These are phyloP conservation scores for Umbelopsis sp. DNA, from an alignment of 371 early-diverging fungal genomes.

Conservation along the genomic window DNA sequence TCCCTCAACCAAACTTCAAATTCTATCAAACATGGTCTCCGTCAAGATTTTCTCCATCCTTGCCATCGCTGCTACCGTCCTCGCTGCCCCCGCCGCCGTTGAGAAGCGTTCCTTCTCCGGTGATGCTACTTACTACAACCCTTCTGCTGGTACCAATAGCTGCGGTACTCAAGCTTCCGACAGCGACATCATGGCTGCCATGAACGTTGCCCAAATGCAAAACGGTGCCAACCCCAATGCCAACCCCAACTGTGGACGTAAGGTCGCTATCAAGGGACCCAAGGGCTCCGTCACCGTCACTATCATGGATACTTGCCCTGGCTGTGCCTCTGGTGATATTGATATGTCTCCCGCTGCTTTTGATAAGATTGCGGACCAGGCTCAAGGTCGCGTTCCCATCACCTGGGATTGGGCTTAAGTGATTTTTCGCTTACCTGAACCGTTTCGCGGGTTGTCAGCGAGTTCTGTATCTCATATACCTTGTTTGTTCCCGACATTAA, in stretches of 20 bases:
- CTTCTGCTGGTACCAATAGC: constrained; percentile 34
- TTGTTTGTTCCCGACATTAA: background rate
- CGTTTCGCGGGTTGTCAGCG: constrained; percentile 5
- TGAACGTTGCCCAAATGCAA: constrained; percentile 31
- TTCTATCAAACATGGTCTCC: constrained; percentile 8
- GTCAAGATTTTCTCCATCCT: constrained; percentile 7
- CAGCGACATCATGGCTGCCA: constrained; percentile 31
- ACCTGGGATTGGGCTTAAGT: constrained; percentile 46
- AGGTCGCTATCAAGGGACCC: constrained; percentile 48
- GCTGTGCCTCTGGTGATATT: constrained; percentile 58
- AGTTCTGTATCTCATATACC: background rate
- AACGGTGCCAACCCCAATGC: constrained; percentile 30
- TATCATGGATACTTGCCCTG: constrained; percentile 64
- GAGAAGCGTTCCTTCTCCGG: constrained; percentile 32
- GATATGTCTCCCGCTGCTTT: constrained; percentile 65
- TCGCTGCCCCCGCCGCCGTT: constrained; percentile 18
- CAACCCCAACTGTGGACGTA: constrained; percentile 58
- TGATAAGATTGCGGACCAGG: constrained; percentile 49
- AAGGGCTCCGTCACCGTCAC: constrained; percentile 53
- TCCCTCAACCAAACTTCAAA: background rate
- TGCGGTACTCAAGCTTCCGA: constrained; percentile 30
- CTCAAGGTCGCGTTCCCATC: constrained; percentile 52
- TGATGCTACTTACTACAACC: constrained; percentile 46
- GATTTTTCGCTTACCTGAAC: background rate
- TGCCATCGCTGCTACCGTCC: constrained; percentile 16